phyloP scores from a whole-genome alignment of 2,329 filamentous ascomycete species.

The Ceratocystis diversiconidia region DNA sequence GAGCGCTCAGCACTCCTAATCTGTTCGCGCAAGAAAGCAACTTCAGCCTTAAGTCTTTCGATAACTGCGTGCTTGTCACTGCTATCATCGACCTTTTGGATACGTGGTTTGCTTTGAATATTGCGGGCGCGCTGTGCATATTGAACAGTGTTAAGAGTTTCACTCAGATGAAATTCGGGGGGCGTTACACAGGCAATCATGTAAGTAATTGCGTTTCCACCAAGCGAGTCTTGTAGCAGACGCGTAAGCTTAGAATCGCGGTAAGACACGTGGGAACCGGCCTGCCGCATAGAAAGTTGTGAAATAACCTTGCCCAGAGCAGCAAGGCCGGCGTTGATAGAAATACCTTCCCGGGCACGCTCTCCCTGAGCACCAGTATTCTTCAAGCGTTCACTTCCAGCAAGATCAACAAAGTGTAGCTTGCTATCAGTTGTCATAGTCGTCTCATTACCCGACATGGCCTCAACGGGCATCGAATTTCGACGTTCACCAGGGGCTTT shows the following conservation, averaged over 20 bases:
- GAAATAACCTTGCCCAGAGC: constrained; percentile 97
- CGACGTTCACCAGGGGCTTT: constrained; percentile 59
- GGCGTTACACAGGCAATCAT: constrained; percentile 99
- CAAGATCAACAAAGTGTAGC: constrained; percentile 93
- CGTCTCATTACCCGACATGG: constrained; percentile 53
- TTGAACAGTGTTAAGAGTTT: constrained; percentile 93
- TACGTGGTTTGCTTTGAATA: constrained; percentile 93
- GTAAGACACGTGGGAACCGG: constrained; percentile 87
- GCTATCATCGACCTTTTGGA: constrained; percentile 75
- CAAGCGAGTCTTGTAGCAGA: constrained; percentile 86
- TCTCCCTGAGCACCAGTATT: constrained; percentile 94
- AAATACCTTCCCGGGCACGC: constrained; percentile 88
- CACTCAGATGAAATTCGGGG: constrained; percentile 90
- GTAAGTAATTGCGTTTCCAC: constrained; percentile 94
- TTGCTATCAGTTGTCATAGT: constrained; percentile 91
- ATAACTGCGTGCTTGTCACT: constrained; percentile 89
- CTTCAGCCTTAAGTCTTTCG: constrained; percentile 82
- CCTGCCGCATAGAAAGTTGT: constrained; percentile 78
- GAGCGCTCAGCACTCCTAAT: constrained; percentile 67
- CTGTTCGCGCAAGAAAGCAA: constrained; percentile 85
- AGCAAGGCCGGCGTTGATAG: constrained; percentile 91
- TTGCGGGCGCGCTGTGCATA: constrained; percentile 92
- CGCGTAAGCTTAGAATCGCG: constrained; percentile 95
- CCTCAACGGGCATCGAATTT: constrained; percentile 72
- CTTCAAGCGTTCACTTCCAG: constrained; percentile 90